phyloP scores from a whole-genome alignment of 495 filamentous ascomycete genomes.

The Staphylotrichum longicolle region DNA sequence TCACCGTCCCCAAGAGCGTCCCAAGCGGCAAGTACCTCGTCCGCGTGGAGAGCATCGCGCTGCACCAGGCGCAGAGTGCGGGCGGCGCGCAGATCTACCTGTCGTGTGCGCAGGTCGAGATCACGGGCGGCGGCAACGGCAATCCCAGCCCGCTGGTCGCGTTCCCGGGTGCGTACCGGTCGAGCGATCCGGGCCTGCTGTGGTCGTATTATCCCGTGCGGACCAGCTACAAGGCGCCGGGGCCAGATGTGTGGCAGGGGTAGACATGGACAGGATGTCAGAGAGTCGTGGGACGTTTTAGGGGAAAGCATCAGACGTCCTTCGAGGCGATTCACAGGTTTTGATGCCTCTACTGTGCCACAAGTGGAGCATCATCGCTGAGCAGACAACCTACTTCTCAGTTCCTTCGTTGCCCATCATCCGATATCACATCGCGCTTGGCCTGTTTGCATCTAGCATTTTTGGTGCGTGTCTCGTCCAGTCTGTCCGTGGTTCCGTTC shows the following conservation, averaged over 20 bases:
- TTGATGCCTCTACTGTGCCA: no score
- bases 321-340: no score
- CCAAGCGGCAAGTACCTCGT: conserved; percentile 43
- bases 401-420: no score
- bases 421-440: no score
- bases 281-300: background rate
- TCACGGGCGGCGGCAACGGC: conserved; percentile 40
- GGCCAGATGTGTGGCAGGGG: conserved; percentile 36
- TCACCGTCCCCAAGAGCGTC: conserved; percentile 41
- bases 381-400: no score
- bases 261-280: background rate
- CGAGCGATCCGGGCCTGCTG: conserved; percentile 37
- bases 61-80: conserved; percentile 38
- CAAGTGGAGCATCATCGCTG: no score
- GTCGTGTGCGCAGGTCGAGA: conserved; percentile 40
- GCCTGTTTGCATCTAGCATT: no score
- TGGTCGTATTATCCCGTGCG: conserved; percentile 20
- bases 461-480: no score
- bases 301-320: no score
- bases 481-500: no score
- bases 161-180: conserved; percentile 38
- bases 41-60: conserved; percentile 42
- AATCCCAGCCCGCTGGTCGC: conserved; percentile 32
- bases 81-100: conserved; percentile 45
- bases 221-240: conserved; percentile 42